Percentiles rank a stretch among this genome's conserved stretches.
Evolutionary conservation across 345 rosid species (phyloP).

Genomic region (Melastoma malabathricum): DNA sequence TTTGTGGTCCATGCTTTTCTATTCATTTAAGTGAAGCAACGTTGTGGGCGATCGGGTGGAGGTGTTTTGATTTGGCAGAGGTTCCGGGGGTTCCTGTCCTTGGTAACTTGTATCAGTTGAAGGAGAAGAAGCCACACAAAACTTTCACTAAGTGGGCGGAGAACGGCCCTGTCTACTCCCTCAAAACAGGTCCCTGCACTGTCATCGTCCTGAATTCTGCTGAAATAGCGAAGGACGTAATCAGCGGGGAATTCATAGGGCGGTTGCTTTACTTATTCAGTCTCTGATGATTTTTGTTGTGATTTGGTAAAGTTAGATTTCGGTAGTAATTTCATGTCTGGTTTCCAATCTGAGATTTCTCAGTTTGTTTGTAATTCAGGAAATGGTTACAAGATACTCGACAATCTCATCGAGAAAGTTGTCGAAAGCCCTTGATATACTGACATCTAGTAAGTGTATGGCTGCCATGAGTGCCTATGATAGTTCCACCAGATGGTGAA

Average conservation of each 20-base stretch:
- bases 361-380: conserved; percentile 21
- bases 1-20: not conserved
- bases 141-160: conserved; percentile 75
- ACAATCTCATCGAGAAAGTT: conserved; percentile 73
- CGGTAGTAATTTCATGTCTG: too few relatives aligned
- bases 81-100: conserved; percentile 59
- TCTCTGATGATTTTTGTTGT: too few relatives aligned
- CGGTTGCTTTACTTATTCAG: too few relatives aligned
- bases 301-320: too few relatives aligned
- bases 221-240: conserved; percentile 66
- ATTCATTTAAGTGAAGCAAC: too few relatives aligned
- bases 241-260: not conserved
- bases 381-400: conserved; percentile 68
- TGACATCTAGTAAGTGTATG: conserved; percentile 57
- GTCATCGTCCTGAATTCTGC: conserved; percentile 53
- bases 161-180: conserved; percentile 72
- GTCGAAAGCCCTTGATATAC: conserved; percentile 52
- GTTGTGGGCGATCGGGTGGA: too few relatives aligned
- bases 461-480: conserved; percentile 80
- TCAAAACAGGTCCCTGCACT: conserved; percentile 50
- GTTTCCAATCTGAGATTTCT: too few relatives aligned
- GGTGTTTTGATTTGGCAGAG: too few relatives aligned
- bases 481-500: conserved; percentile 59
- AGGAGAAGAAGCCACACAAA: conserved; percentile 81
- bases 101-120: conserved; percentile 72